These are phyloP conservation scores for Anthoceros angustus DNA, from an alignment of 225 moss, liverwort and hornwort species.

Conservation along the genomic window DNA sequence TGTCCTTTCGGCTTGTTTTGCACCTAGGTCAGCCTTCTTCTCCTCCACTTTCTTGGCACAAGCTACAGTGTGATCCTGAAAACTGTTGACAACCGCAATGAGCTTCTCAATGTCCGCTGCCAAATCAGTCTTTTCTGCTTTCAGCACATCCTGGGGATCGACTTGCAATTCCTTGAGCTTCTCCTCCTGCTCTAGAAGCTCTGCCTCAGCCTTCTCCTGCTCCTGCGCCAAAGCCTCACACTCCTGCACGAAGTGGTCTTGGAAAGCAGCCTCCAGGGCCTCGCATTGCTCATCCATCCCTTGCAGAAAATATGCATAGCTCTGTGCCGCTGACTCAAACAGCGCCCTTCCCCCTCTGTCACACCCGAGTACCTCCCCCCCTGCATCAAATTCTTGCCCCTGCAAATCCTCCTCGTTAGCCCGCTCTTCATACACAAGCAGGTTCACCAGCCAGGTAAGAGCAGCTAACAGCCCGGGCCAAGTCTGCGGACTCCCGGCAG, in stretches of 20 bases:
- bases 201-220: constrained; percentile 20
- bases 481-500: constrained; percentile 82
- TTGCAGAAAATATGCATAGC: constrained; percentile 38
- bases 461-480: constrained; percentile 93
- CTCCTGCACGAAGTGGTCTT: constrained; percentile 17
- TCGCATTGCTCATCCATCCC: constrained; percentile 49
- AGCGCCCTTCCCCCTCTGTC: constrained; percentile 15
- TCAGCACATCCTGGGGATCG: constrained; percentile 35
- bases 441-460: constrained; percentile 58
- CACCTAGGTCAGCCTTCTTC: constrained; percentile 46
- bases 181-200: constrained; percentile 29
- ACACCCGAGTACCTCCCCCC: constrained; percentile 25
- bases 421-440: constrained; percentile 35
- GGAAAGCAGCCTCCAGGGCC: constrained; percentile 12
- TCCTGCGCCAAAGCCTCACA: constrained; percentile 29
- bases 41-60: constrained; percentile 66
- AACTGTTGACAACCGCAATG: constrained; percentile 27
- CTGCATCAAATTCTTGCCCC: constrained; percentile 2
- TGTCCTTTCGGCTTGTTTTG: constrained; percentile 52
- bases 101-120: constrained; percentile 70
- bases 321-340: constrained; percentile 32
- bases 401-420: constrained; percentile 15
- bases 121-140: constrained; percentile 46
- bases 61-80: constrained; percentile 49
- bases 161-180: constrained; percentile 25